phyloP scores from a whole-genome alignment of 768 basidiomycete species.

The Suillus spraguei region DNA sequence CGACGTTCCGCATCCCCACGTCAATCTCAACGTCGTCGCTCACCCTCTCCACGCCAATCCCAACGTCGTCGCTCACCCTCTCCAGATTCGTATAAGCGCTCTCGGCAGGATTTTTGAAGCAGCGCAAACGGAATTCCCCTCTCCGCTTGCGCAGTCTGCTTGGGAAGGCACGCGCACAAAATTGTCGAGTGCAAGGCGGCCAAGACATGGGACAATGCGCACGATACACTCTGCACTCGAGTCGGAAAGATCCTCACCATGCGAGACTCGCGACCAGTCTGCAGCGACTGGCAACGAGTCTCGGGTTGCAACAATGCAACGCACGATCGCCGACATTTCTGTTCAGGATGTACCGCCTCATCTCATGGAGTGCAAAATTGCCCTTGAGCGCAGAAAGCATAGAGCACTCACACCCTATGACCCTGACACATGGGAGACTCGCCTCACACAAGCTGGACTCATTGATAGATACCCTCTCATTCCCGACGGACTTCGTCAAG shows the following conservation, averaged over 20 bases:
- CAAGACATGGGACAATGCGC: too few species aligned
- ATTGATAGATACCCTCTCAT: not conserved
- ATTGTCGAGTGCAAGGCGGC: too few species aligned
- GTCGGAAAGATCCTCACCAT: too few species aligned
- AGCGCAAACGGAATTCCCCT: not conserved
- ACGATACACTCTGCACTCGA: too few species aligned
- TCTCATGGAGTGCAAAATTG: not conserved
- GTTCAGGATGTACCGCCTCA: not conserved
- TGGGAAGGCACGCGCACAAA: not conserved
- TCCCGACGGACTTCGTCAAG: not conserved
- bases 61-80: too few species aligned
- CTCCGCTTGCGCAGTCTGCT: not conserved
- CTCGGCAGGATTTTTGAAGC: not conserved
- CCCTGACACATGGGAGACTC: not conserved
- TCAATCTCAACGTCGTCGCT: too few species aligned
- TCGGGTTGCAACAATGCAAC: too few species aligned
- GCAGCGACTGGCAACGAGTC: too few species aligned
- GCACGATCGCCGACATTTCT: not conserved
- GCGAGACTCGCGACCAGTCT: too few species aligned
- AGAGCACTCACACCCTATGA: not conserved
- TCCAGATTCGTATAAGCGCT: too few species aligned
- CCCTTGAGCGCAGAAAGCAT: not conserved
- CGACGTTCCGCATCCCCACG: too few species aligned
- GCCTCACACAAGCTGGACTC: rapidly evolving
- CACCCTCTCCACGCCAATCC: too few species aligned